Evolutionary conservation across 345 rosid species (phyloP).

Genomic region (Trapa bicornis): DNA sequence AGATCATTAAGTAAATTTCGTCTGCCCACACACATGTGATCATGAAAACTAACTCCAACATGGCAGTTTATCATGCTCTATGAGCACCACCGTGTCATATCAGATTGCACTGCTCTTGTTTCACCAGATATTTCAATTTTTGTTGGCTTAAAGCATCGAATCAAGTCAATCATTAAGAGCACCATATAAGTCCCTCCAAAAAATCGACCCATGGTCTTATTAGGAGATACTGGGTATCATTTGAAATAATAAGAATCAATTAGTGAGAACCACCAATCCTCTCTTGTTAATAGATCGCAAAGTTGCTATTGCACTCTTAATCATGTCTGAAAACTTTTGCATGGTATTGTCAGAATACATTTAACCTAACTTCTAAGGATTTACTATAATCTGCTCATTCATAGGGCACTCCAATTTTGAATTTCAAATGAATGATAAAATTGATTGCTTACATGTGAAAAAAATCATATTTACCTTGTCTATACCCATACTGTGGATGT

Average conservation of each 20-base stretch:
- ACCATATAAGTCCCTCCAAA: not conserved
- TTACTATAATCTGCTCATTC: too few relatives aligned
- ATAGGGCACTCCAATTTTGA: too few relatives aligned
- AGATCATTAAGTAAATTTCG: not conserved
- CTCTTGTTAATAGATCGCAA: not conserved
- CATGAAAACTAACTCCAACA: too few relatives aligned
- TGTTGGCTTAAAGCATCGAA: not conserved
- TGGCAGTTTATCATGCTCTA: too few relatives aligned
- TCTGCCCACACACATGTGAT: not conserved
- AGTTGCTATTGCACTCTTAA: not conserved
- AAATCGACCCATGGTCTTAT: not conserved
- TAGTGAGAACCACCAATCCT: not conserved
- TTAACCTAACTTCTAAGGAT: too few relatives aligned
- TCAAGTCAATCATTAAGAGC: not conserved
- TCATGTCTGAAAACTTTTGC: not conserved
- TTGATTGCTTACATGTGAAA: not conserved
- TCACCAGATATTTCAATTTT: not conserved
- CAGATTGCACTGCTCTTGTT: not conserved
- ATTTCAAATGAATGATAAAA: not conserved
- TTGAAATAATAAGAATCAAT: not conserved
- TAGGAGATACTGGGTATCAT: not conserved
- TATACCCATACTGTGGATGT: conserved; percentile 72
- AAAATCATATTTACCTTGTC: conserved; percentile 49
- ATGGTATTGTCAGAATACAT: not conserved
- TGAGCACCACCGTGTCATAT: not conserved